phyloP scores from a whole-genome alignment of 1,284 basidiomycete species.

The Ustilago hordei region DNA sequence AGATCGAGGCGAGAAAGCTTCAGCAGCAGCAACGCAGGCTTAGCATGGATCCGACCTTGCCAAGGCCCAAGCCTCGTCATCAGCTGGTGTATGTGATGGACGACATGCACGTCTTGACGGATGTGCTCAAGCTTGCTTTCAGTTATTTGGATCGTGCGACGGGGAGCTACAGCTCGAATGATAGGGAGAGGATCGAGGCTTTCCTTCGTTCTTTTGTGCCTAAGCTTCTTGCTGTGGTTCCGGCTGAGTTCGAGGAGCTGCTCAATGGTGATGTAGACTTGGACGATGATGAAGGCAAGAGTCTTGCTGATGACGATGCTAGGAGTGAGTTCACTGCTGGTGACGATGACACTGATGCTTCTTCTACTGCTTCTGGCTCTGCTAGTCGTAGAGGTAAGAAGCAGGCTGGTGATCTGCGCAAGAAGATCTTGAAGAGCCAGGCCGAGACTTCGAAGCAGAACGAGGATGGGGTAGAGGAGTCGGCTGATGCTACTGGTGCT shows the following conservation, averaged over 20 bases:
- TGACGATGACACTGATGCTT: slow-evolving; percentile 47
- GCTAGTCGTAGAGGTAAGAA: slow-evolving; percentile 38
- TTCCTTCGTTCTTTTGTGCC: slow-evolving; percentile 89
- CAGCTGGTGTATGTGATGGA: slow-evolving; percentile 85
- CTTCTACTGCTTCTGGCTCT: slow-evolving; percentile 44
- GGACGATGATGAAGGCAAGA: slow-evolving; percentile 50
- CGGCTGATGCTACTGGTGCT: slow-evolving; percentile 32
- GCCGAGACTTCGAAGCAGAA: slow-evolving; percentile 56
- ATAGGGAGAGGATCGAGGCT: slow-evolving; percentile 84
- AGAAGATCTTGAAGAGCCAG: slow-evolving; percentile 54
- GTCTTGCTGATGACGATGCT: slow-evolving; percentile 69
- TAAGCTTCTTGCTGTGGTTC: slow-evolving; percentile 80
- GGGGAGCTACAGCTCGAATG: slow-evolving; percentile 77
- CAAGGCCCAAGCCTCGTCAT: slow-evolving; percentile 60
- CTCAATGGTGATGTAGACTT: slow-evolving; percentile 53
- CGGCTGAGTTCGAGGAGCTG: slow-evolving; percentile 72
- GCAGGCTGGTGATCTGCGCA: slow-evolving; percentile 52
- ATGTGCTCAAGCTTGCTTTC: slow-evolving; percentile 88
- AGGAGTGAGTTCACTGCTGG: slow-evolving; percentile 53
- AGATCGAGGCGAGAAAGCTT: slow-evolving; percentile 84
- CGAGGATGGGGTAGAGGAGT: slow-evolving; percentile 41
- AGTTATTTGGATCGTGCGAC: slow-evolving; percentile 85
- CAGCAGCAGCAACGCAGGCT: slow-evolving; percentile 75
- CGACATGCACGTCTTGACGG: slow-evolving; percentile 84
- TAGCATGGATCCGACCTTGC: slow-evolving; percentile 59